Conservation (phyloP, 2,329 filamentous ascomycete species). For the Colletotrichum spaethianum region DNA sequence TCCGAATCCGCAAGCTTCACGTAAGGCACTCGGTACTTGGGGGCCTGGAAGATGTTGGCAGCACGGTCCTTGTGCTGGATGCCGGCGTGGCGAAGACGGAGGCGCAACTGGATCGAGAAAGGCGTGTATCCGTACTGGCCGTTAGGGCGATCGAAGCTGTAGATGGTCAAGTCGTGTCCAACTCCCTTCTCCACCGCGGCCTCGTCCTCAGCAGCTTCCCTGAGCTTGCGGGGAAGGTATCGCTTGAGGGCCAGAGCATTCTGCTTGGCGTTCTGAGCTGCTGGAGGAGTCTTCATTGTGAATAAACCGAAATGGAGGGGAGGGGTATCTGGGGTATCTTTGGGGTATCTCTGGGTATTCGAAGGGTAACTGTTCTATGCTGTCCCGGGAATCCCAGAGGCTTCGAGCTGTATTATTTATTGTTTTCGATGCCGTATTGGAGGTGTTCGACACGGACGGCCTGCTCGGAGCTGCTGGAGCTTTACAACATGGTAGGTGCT, state of each 20-base stretch:
- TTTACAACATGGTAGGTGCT: constrained; percentile 42
- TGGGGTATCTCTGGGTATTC: constrained; percentile 40
- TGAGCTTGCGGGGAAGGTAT: constrained; percentile 38
- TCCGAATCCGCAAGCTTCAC: constrained; percentile 42
- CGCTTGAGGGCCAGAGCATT: constrained; percentile 38
- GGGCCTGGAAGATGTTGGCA: constrained; percentile 41
- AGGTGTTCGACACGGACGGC: constrained; percentile 28
- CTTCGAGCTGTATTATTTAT: constrained; percentile 39
- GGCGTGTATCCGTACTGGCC: constrained; percentile 42
- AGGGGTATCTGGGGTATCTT: constrained; percentile 34
- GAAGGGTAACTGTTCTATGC: constrained; percentile 38
- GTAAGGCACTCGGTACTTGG: constrained; percentile 44
- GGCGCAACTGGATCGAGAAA: constrained; percentile 44
- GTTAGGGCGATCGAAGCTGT: constrained; percentile 42
- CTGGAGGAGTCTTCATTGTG: constrained; percentile 36
- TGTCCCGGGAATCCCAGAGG: constrained; percentile 4
- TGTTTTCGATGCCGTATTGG: constrained; percentile 22
- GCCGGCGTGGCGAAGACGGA: constrained; percentile 43
- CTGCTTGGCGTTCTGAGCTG: constrained; percentile 40
- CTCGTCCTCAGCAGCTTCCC: constrained; percentile 40
- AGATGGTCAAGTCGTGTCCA: constrained; percentile 41
- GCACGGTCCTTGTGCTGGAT: constrained; percentile 41
- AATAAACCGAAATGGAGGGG: not conserved
- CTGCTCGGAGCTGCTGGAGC: constrained; percentile 38
- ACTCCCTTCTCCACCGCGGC: constrained; percentile 40